Base-by-base conservation (phyloP, 2,329 filamentous ascomycete species). In the Cadophora gregata region DNA sequence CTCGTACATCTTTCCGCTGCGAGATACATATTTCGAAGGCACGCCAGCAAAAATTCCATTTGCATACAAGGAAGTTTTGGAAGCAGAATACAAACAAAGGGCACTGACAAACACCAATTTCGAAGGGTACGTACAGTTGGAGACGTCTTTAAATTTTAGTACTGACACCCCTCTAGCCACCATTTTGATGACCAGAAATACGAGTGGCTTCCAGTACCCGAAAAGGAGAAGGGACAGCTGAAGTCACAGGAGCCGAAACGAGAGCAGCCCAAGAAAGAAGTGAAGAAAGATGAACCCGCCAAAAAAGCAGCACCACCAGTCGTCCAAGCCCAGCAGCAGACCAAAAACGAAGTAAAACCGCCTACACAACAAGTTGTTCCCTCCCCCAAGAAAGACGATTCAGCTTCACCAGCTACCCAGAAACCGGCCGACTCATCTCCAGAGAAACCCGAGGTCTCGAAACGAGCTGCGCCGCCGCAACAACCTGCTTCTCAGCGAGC, bases 1-100 rank as follows among this genome's bases (percentile, higher is more conserved):
- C 64, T 83, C 81, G 0, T 84, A 90, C 63, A 80, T 93, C 12
- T 92, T 88, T 73, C 91, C 91, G 0, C 80, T 93, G 74, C 82
- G 88, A n/a, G 84, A 88, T 67, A 91, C 88, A 1, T 84, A 81
- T 1, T 93, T 91, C 65, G 90, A 93, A 73, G 89, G 88, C 0
- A 83, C 88, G 0, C 80, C 83, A 0, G 89, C 85, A 55, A 88
- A 88, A 77, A 88, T 93, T 27, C 91, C 91, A 0, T 88, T 84
- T 72, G 79, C 81, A 8, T 90, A 88, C 73, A 82, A 84, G 67
- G 84, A 86, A 56, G 81, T 90, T 59, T 78, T 90, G 0, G 79
- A 80, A 24, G 80, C 85, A 10, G 87, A 90, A 73, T 90, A 90
- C 70, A 79, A 83, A 4, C 74, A 81, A 58, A 81, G 79, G 53